A percentile compares a stretch with the other conserved stretches of the same genome.
phyloP scores from a whole-genome alignment of 2,329 filamentous ascomycete species.

The Lachnellula occidentalis region DNA sequence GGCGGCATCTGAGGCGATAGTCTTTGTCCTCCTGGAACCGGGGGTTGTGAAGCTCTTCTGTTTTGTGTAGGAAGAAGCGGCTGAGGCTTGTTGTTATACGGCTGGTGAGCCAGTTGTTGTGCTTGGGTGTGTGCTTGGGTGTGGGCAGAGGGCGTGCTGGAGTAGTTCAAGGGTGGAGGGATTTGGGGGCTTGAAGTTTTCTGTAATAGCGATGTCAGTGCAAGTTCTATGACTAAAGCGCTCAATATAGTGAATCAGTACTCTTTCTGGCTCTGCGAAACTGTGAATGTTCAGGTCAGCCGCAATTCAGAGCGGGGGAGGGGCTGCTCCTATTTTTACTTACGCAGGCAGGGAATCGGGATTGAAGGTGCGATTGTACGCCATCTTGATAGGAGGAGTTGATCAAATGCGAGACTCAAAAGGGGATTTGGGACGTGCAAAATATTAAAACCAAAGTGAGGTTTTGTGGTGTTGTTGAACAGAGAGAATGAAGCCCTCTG shows the following conservation, averaged over 20 bases:
- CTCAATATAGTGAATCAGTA: constrained; percentile 24
- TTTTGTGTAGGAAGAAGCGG: constrained; percentile 23
- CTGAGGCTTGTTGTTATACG: constrained; percentile 25
- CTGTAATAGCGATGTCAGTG: constrained; percentile 4
- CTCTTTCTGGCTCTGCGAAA: constrained; percentile 46
- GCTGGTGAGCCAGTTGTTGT: constrained; percentile 21
- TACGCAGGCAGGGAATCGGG: constrained; percentile 92
- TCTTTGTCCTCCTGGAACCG: constrained; percentile 9
- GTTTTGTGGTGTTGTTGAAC: not conserved
- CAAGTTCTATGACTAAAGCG: not conserved
- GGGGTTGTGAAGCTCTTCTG: not conserved
- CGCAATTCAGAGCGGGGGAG: constrained; percentile 1
- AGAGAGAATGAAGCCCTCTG: too few relatives aligned
- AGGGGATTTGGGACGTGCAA: not conserved
- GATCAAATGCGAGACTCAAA: not conserved
- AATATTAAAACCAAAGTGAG: not conserved
- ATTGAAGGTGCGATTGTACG: constrained; percentile 90
- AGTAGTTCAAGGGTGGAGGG: constrained; percentile 16
- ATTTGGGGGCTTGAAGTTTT: constrained; percentile 3
- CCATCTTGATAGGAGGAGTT: constrained; percentile 53
- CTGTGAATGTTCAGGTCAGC: constrained; percentile 29
- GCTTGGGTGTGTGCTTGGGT: constrained; percentile 40
- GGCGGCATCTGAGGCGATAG: constrained; percentile 25
- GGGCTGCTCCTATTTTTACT: constrained; percentile 32
- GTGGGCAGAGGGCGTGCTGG: constrained; percentile 13